Conservation (phyloP, 805 yeast genomes). For the Clavispora asparagi region DNA sequence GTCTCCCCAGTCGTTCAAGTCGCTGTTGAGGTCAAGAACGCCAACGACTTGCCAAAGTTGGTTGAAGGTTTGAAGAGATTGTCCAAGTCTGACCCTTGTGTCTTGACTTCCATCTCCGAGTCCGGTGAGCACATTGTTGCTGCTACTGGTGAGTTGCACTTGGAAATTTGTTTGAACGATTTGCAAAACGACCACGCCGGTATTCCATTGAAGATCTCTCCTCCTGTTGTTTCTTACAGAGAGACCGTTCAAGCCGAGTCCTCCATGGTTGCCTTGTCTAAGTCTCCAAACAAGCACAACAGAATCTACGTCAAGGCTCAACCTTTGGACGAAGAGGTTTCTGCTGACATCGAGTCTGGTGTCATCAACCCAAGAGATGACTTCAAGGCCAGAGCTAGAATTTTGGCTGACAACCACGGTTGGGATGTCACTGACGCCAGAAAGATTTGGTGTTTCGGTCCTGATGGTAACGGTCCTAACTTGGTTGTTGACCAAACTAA, state of each 20-base stretch:
- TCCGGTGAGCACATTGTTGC: constrained; percentile 99
- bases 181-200: constrained; percentile 99
- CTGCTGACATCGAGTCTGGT: constrained; percentile 90
- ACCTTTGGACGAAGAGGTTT: constrained; percentile 91
- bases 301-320: constrained; percentile 97
- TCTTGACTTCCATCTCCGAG: constrained; percentile 76
- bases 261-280: constrained; percentile 92
- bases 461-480: constrained; percentile 99
- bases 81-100: constrained; percentile 99
- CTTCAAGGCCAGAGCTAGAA: constrained; percentile 98
- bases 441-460: constrained; percentile 99
- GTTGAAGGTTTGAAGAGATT: constrained; percentile 99
- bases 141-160: constrained; percentile 99
- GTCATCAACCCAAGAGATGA: constrained; percentile 92
- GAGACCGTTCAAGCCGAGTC: constrained; percentile 95
- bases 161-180: constrained; percentile 95
- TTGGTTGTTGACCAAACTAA: constrained; percentile 98
- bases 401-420: constrained; percentile 97
- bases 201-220: constrained; percentile 95
- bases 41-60: constrained; percentile 97
- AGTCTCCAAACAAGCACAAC: constrained; percentile 99
- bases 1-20: constrained; percentile 99
- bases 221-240: constrained; percentile 98
- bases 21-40: constrained; percentile 99
- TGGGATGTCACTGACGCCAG: constrained; percentile 99